Percentiles rank a stretch among this genome's conserved stretches.
phyloP scores from a whole-genome alignment of 2,329 filamentous ascomycete species.

The Biscogniauxia mediterranea region DNA sequence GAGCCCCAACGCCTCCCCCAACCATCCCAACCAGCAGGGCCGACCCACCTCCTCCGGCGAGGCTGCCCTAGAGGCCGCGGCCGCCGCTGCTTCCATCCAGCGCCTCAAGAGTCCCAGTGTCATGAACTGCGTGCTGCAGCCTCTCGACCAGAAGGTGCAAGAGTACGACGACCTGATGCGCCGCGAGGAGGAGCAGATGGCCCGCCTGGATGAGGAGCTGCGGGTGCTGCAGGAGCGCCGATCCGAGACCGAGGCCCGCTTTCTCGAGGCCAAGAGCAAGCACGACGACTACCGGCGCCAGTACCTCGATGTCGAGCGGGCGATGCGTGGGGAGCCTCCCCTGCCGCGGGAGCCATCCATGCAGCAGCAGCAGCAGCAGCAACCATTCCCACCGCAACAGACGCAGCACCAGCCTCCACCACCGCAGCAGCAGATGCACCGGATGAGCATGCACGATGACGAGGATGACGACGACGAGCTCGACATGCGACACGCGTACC shows the following conservation, averaged over 20 bases:
- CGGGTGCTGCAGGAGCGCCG: slow-evolving; percentile 41
- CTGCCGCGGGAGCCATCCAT: slow-evolving; percentile 15
- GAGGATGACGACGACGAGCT: slow-evolving; percentile 22
- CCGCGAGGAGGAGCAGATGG: slow-evolving; percentile 41
- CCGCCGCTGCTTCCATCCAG: slow-evolving; percentile 28
- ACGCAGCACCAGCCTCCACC: slow-evolving; percentile 18
- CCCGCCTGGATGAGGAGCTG: slow-evolving; percentile 43
- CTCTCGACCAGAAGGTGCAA: slow-evolving; percentile 43
- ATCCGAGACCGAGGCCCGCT: slow-evolving; percentile 40
- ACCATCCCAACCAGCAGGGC: slow-evolving; percentile 13
- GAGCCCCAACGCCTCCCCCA: slow-evolving; percentile 19
- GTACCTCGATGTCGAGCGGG: slow-evolving; percentile 41
- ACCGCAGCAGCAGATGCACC: slow-evolving; percentile 16
- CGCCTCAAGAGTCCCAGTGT: slow-evolving; percentile 46
- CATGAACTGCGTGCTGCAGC: slow-evolving; percentile 42
- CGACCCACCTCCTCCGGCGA: slow-evolving; percentile 9
- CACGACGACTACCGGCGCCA: slow-evolving; percentile 45
- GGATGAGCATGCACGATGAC: slow-evolving; percentile 26
- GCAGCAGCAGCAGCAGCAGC: slow-evolving; percentile 9
- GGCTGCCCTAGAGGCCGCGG: slow-evolving; percentile 11
- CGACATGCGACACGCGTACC: slow-evolving; percentile 18
- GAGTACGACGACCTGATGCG: slow-evolving; percentile 44
- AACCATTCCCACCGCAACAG: slow-evolving; percentile 14
- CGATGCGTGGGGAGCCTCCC: slow-evolving; percentile 39
- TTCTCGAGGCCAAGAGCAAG: slow-evolving; percentile 42